Base-by-base conservation (phyloP, 768 basidiomycete species). In the Phlebiopsis gigantea region DNA sequence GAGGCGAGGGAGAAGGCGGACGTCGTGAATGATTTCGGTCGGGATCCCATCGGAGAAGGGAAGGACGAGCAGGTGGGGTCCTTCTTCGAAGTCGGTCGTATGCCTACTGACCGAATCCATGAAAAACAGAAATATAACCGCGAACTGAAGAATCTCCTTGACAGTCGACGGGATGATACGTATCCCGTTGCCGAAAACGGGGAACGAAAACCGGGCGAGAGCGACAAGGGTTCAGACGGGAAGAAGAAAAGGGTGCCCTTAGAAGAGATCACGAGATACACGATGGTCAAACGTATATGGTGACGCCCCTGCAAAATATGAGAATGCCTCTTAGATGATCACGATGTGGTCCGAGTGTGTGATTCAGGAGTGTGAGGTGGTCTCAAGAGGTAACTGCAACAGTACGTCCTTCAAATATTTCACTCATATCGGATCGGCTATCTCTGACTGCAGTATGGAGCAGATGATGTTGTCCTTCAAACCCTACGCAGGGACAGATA, bases 211-310 rank as follows among this genome's bases (percentile, higher is more conserved):
- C 52, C 60, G 15, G 52, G 50, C 10, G 61, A 56, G 25, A 53
- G 57, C 26, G 58, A 52, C 26, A 24, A n/a, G 17, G 60, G 55
- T 29, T 59, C 62, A 44, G 63, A 52, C 28, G 64, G 61, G 15
- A 61, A 65, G 55, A 82, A 77, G 65, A 85, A 80, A 56, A 75
- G 84, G 46, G 78, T 90, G 56, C 82, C 83, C 57, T 71, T 98
- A 49, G 93, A 97, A 68, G 92, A 96, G 66, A 79, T 98, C 48
- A 96, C 92, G 30, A 72, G 94, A 55, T 98, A 90, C 75, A 96
- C 93, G 19, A 98, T 98, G 94, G 88, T 96, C 46, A 96, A 96
- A 67, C 78, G 91, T 52, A 95, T 96, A 45, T 95, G 82, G 82
- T 86, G 61, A 48, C 24, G 21, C 5, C 14, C 26, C 3, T 26